These are phyloP conservation scores for Pichia sp. DNA, from an alignment of 1,139 yeast species.

Conservation along the genomic window DNA sequence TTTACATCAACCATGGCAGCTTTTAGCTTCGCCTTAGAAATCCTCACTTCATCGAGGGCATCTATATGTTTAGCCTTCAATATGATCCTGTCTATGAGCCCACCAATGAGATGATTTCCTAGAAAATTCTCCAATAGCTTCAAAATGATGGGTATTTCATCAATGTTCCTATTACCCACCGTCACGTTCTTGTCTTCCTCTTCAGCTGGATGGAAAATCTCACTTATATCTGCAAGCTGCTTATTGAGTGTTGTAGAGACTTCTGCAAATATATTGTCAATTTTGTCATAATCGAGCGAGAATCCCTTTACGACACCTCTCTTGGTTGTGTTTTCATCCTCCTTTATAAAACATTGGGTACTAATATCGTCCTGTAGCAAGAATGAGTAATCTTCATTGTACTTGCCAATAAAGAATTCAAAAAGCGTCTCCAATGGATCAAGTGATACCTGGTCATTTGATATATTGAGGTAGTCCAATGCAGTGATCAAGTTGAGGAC, in stretches of 20 bases:
- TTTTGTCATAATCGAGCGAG: slow-evolving; percentile 17
- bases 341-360: slow-evolving; percentile 12
- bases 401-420: slow-evolving; percentile 34
- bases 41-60: slow-evolving; percentile 21
- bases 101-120: slow-evolving; percentile 27
- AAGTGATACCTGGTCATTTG: slow-evolving; percentile 29
- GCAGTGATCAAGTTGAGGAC: slow-evolving; percentile 26
- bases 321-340: slow-evolving; percentile 6
- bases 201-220: slow-evolving; percentile 25
- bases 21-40: not conserved
- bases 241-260: slow-evolving; percentile 16
- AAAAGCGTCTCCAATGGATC: slow-evolving; percentile 39
- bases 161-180: slow-evolving; percentile 17
- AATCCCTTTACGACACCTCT: slow-evolving; percentile 27
- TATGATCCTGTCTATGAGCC: slow-evolving; percentile 30
- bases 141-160: slow-evolving; percentile 26
- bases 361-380: slow-evolving; percentile 17
- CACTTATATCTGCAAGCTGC: slow-evolving; percentile 22
- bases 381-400: slow-evolving; percentile 24
- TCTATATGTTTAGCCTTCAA: slow-evolving; percentile 31
- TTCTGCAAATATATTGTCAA: slow-evolving; percentile 22
- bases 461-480: slow-evolving; percentile 31
- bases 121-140: slow-evolving; percentile 28
- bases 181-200: slow-evolving; percentile 10
- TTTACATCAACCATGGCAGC: slow-evolving; percentile 17